Percentiles rank a stretch among this genome's conserved stretches.
phyloP scores from a whole-genome alignment of 2,329 filamentous ascomycete genomes.

The Colletotrichum costaricense region DNA sequence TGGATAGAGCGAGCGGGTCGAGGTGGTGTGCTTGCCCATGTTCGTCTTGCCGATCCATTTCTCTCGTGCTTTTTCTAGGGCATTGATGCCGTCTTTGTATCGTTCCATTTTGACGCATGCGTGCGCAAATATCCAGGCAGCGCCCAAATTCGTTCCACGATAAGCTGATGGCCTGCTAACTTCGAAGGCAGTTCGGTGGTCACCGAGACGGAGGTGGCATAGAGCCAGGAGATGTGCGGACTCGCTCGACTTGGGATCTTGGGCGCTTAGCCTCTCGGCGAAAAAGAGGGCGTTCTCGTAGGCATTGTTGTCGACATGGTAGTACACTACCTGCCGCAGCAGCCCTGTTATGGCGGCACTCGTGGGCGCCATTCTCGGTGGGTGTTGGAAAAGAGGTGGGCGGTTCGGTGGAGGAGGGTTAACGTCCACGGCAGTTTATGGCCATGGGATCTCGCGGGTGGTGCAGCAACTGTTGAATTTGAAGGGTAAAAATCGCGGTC shows the following conservation, averaged over 20 bases:
- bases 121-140: conserved; percentile 91
- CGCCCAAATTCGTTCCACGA: conserved; percentile 82
- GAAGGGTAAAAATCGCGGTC: conserved; percentile 20
- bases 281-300: conserved; percentile 94
- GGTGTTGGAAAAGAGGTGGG: background rate
- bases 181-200: conserved; percentile 88
- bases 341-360: conserved; percentile 61
- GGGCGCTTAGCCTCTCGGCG: conserved; percentile 84
- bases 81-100: conserved; percentile 83
- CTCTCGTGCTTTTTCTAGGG: conserved; percentile 83
- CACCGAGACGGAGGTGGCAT: conserved; percentile 85
- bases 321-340: conserved; percentile 70
- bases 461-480: background rate
- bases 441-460: conserved; percentile 28
- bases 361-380: conserved; percentile 62
- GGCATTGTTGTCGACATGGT: conserved; percentile 89
- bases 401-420: conserved; percentile 22
- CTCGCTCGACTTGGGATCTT: conserved; percentile 85
- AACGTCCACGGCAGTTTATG: conserved; percentile 30
- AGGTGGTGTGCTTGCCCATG: conserved; percentile 86
- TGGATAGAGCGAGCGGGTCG: conserved; percentile 77
- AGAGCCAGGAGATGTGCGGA: conserved; percentile 85
- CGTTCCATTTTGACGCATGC: conserved; percentile 84
- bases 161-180: conserved; percentile 77
- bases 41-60: conserved; percentile 81